These are phyloP conservation scores for Blastobotrys capitulatus DNA, from an alignment of 1,139 yeast species.

Conservation along the genomic window DNA sequence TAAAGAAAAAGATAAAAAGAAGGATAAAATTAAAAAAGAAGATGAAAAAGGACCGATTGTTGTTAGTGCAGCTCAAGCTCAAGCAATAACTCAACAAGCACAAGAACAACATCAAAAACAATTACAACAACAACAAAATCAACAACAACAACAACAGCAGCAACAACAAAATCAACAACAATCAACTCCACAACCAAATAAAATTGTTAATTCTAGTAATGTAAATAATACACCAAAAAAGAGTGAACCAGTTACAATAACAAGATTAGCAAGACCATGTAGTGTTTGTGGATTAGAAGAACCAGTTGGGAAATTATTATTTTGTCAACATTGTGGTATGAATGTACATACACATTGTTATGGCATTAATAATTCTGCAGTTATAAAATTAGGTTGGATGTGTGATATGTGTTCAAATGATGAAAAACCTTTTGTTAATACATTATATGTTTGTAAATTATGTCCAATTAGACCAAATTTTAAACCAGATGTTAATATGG, in stretches of 20 bases:
- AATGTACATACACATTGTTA: slow-evolving; percentile 68
- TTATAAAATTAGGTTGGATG: slow-evolving; percentile 44
- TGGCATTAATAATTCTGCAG: slow-evolving; percentile 36
- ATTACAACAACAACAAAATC: neutral
- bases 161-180: neutral
- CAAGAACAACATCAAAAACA: neutral
- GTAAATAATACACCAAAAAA: neutral
- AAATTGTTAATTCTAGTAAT: neutral
- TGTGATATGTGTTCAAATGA: slow-evolving; percentile 83
- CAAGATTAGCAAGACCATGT: slow-evolving; percentile 32
- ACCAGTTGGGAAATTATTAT: slow-evolving; percentile 37
- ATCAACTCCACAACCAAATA: neutral
- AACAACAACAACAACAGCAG: neutral
- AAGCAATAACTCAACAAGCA: neutral
- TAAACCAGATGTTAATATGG: slow-evolving; percentile 43
- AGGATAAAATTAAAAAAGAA: neutral
- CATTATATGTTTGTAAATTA: slow-evolving; percentile 57
- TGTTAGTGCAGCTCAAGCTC: neutral
- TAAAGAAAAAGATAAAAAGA: neutral
- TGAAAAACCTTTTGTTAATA: slow-evolving; percentile 51
- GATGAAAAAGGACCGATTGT: neutral
- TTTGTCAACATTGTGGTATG: slow-evolving; percentile 66
- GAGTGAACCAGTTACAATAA: neutral
- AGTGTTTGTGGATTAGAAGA: slow-evolving; percentile 52
- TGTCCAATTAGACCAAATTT: slow-evolving; percentile 55